A percentile compares a stretch with the other conserved stretches of the same genome.
Conservation (phyloP, 352 stramenopile species). For the Pythium periplocum region DNA sequence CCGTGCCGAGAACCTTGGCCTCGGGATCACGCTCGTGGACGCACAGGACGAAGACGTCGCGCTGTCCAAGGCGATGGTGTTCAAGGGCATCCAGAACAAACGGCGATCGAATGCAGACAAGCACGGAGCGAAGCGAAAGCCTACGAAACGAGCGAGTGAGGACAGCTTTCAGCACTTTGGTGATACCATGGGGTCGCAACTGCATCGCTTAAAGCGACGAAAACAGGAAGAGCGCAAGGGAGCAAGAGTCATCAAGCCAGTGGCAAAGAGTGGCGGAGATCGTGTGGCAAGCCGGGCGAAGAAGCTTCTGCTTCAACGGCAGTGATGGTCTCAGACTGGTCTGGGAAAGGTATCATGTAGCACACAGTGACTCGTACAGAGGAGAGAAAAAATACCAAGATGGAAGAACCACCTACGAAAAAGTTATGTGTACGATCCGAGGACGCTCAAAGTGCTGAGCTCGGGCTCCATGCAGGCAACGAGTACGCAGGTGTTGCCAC, state of each 20-base stretch:
- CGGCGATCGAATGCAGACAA: conserved; percentile 1
- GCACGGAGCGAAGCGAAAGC: conserved; percentile 5
- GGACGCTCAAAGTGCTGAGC: no score
- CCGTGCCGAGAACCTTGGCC: conserved; percentile 33
- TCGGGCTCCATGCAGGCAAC: no score
- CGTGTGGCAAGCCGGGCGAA: conserved; percentile 6
- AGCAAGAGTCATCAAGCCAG: no score
- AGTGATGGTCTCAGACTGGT: no score
- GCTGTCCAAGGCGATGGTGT: conserved; percentile 50
- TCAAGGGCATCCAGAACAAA: conserved; percentile 41
- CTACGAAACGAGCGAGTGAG: not conserved
- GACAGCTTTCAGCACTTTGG: conserved; percentile 62
- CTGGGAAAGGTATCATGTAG: no score
- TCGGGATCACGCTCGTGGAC: conserved; percentile 59
- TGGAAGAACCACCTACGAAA: no score
- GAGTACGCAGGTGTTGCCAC: no score
- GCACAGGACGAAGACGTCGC: conserved; percentile 50
- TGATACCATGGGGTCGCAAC: conserved; percentile 38
- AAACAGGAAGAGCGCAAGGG: conserved; percentile 6
- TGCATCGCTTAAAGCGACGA: conserved; percentile 41
- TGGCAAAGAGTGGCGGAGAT: conserved; percentile 1
- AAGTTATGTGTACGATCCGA: no score
- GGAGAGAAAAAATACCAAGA: no score
- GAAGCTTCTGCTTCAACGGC: conserved; percentile 4
- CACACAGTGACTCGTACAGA: no score